Evolutionary conservation across 768 basidiomycete genomes (phyloP).

Genomic region (Sarcodon aspratus): DNA sequence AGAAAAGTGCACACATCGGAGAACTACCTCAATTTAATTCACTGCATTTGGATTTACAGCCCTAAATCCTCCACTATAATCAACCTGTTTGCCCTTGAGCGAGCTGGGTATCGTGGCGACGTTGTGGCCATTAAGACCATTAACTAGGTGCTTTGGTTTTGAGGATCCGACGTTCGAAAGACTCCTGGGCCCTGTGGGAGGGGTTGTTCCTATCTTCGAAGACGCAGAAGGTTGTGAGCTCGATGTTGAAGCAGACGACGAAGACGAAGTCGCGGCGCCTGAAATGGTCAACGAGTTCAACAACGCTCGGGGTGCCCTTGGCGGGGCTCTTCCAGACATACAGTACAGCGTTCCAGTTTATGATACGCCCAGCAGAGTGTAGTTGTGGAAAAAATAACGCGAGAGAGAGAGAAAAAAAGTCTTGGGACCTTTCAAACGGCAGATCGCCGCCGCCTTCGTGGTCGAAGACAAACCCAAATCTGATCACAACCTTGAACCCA

Average conservation of each 20-base stretch:
- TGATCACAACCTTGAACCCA: background rate
- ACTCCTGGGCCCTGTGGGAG: background rate
- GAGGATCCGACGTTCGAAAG: background rate
- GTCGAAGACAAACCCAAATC: background rate
- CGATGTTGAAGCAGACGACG: constrained; percentile 19
- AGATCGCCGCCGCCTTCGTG: background rate
- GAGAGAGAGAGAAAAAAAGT: too few species aligned
- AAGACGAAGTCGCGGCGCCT: constrained; percentile 20
- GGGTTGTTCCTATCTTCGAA: constrained; percentile 12
- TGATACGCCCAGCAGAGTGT: too few species aligned
- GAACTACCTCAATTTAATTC: too few species aligned
- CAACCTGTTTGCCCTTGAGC: background rate
- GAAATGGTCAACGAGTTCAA: constrained; percentile 30
- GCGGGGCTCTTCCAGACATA: constrained; percentile 76
- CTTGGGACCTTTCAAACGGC: too few species aligned
- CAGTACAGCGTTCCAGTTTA: constrained; percentile 6
- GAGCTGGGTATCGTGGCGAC: background rate
- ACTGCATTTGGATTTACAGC: background rate
- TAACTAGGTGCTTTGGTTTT: background rate
- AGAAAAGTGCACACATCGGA: too few species aligned
- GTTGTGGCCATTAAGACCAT: background rate
- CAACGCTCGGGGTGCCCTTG: constrained; percentile 63
- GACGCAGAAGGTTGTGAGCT: constrained; percentile 5
- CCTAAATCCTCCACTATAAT: background rate
- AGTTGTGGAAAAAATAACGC: too few species aligned